Evolutionary conservation across 768 basidiomycete species (phyloP).

Genomic region (Termitomyces sp.): DNA sequence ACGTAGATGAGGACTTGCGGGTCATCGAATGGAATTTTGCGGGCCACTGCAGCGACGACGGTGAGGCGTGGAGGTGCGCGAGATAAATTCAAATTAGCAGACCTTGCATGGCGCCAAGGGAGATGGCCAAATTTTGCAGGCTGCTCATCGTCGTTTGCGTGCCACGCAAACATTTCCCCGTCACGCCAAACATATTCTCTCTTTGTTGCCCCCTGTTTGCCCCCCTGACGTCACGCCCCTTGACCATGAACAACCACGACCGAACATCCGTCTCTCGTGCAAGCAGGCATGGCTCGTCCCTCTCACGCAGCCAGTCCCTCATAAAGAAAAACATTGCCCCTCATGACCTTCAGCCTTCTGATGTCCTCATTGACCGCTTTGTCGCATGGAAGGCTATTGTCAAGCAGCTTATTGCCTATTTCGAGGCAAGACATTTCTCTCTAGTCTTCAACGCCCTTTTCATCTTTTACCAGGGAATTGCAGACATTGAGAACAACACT

Average conservation of each 20-base stretch:
- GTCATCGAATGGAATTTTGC: slow-evolving; percentile 88
- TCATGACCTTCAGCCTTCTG: slow-evolving; percentile 86
- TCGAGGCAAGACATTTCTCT: slow-evolving; percentile 39
- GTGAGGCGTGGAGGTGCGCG: neutral
- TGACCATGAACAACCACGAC: slow-evolving; percentile 27
- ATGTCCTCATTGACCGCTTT: slow-evolving; percentile 94
- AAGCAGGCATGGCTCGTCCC: slow-evolving; percentile 65
- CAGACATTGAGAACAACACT: slow-evolving; percentile 92
- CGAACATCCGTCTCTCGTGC: slow-evolving; percentile 29
- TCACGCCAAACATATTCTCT: no score
- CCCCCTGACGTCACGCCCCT: neutral
- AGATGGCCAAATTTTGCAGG: slow-evolving; percentile 79
- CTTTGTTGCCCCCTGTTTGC: neutral
- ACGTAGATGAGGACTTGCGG: slow-evolving; percentile 77
- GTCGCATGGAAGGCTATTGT: slow-evolving; percentile 95
- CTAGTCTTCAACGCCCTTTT: neutral
- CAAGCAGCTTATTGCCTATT: slow-evolving; percentile 92
- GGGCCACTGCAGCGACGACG: slow-evolving; percentile 56
- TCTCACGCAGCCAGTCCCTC: slow-evolving; percentile 78
- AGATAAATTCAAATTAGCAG: neutral
- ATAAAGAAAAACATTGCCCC: slow-evolving; percentile 93
- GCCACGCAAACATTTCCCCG: neutral
- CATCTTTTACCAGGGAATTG: slow-evolving; percentile 32
- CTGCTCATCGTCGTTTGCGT: slow-evolving; percentile 52
- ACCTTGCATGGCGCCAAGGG: slow-evolving; percentile 91